Evolutionary conservation across 192 early-diverging fungal genomes (phyloP).

Genomic region (Coemansia sp.): DNA sequence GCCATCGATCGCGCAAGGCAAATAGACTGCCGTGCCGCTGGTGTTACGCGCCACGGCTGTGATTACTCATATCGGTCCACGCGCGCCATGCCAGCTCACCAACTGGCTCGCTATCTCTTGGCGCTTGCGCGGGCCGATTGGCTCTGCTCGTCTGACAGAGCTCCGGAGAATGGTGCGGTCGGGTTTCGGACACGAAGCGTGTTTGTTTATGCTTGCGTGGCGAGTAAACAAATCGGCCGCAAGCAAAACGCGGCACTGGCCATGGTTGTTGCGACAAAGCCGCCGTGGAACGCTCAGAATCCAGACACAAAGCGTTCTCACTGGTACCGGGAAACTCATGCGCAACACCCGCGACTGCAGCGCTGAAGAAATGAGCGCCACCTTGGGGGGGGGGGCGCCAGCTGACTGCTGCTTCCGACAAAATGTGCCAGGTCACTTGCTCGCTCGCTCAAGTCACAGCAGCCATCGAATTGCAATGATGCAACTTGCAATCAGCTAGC

Average conservation of each 20-base stretch:
- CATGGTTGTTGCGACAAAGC: not conserved
- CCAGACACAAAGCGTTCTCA: not conserved
- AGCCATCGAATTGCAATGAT: not conserved
- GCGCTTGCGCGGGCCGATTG: not conserved
- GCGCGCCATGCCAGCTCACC: slow-evolving; percentile 1
- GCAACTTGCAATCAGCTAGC: too few relatives aligned
- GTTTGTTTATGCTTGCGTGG: not conserved
- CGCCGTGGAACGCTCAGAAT: not conserved
- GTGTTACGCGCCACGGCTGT: not conserved
- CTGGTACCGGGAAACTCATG: not conserved
- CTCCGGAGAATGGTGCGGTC: not conserved
- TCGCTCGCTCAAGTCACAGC: slow-evolving; percentile 3
- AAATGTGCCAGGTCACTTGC: not conserved
- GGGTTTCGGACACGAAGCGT: not conserved
- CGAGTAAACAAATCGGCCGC: not conserved
- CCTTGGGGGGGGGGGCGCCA: slow-evolving; percentile 1
- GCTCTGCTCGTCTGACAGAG: not conserved
- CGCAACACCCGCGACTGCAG: not conserved
- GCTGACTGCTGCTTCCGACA: not conserved
- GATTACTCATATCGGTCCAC: not conserved
- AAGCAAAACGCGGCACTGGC: not conserved
- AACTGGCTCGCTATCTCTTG: not conserved
- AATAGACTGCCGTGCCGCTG: not conserved
- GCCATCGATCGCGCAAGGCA: not conserved
- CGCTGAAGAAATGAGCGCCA: slow-evolving; percentile 3